Evolutionary conservation across 208 protist species (phyloP).

Genomic region (Sergeia podlipaevii): DNA sequence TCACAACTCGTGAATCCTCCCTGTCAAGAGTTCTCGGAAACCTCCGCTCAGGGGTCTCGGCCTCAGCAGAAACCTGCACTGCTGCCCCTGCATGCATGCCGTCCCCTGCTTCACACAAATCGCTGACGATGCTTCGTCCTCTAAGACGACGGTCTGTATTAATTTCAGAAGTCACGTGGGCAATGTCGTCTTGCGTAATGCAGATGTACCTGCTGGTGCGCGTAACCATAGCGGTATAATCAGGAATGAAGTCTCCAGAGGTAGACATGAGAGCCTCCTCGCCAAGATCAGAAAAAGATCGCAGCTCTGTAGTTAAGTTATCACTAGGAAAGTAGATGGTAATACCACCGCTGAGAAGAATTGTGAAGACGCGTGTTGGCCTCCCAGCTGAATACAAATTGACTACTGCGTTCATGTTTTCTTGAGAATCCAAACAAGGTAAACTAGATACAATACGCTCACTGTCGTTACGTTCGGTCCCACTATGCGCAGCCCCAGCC

Average conservation of each 20-base stretch:
- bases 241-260: constrained; percentile 40
- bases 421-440: too few relatives aligned
- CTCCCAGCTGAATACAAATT: constrained; percentile 47
- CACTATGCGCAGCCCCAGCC: not conserved
- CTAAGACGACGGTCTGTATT: not conserved
- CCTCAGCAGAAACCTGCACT: too few relatives aligned
- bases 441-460: not conserved
- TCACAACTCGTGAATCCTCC: too few relatives aligned
- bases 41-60: too few relatives aligned
- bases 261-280: constrained; percentile 36
- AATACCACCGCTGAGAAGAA: constrained; percentile 65
- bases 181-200: constrained; percentile 47
- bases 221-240: constrained; percentile 62
- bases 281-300: constrained; percentile 59
- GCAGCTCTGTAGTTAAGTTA: constrained; percentile 39
- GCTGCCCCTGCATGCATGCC: too few relatives aligned
- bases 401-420: too few relatives aligned
- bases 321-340: constrained; percentile 25
- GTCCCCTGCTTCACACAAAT: too few relatives aligned
- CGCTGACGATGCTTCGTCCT: constrained; percentile 5
- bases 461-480: not conserved
- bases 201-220: constrained; percentile 43
- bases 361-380: constrained; percentile 37
- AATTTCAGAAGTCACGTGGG: constrained; percentile 8
- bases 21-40: too few relatives aligned